Percentiles rank a stretch among this genome's conserved stretches.
phyloP scores from a whole-genome alignment of 75 land plant species.

The Chamaecyparis obtusa region DNA sequence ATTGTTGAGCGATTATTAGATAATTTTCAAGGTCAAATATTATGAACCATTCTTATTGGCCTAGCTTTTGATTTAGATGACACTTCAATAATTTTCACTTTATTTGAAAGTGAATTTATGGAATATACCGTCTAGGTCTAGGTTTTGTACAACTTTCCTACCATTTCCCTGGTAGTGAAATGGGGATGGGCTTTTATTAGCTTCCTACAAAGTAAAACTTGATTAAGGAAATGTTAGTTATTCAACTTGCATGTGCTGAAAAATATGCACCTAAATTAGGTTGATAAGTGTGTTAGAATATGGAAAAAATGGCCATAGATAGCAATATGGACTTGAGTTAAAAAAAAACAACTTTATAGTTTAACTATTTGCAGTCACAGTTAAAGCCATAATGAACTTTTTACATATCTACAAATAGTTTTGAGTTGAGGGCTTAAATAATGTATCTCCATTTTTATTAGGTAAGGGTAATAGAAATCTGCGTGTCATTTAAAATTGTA shows the following conservation, averaged over 20 bases:
- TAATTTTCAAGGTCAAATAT: background rate
- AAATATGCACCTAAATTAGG: no score
- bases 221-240: no score
- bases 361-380: no score
- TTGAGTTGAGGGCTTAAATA: background rate
- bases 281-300: no score
- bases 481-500: background rate
- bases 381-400: no score
- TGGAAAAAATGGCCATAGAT: no score
- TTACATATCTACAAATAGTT: background rate
- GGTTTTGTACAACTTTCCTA: background rate
- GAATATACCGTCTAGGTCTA: background rate
- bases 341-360: no score
- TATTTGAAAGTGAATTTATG: background rate
- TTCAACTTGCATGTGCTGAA: no score
- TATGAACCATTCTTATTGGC: background rate
- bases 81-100: background rate
- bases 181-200: background rate
- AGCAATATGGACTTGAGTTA: no score
- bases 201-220: background rate
- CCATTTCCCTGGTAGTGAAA: background rate
- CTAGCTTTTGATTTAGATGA: background rate
- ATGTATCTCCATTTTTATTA: background rate
- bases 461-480: no score
- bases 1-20: background rate